Evolutionary conservation across 495 filamentous ascomycete species (phyloP).

Genomic region (Pseudoneurospora amorphoporcata): DNA sequence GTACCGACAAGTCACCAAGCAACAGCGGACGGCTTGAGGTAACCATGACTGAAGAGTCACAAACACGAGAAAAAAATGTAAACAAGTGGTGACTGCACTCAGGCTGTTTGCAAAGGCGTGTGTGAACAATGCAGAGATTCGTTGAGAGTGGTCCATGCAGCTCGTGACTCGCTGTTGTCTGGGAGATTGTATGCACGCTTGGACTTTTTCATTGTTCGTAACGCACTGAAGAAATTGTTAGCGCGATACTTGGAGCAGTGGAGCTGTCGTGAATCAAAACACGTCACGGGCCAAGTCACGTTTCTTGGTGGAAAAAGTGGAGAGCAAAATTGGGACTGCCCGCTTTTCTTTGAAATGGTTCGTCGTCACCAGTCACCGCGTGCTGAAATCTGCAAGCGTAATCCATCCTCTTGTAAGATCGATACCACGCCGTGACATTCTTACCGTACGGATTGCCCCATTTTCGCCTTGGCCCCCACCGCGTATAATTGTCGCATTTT

Average conservation of each 20-base stretch:
- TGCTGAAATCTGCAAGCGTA: not conserved
- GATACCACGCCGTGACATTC: not conserved
- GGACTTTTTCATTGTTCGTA: not conserved
- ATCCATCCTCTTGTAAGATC: not conserved
- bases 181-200: not conserved
- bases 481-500: not conserved
- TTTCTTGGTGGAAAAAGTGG: constrained; percentile 4
- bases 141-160: not conserved
- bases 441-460: not conserved
- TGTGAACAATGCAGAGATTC: not conserved
- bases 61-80: not conserved
- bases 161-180: not conserved
- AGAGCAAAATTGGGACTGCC: not conserved
- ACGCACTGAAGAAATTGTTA: not conserved
- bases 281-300: constrained; percentile 22
- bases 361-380: not conserved
- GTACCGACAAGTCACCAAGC: not conserved
- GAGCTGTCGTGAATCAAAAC: not conserved
- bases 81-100: not conserved
- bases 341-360: no score
- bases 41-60: not conserved
- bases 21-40: not conserved
- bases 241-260: not conserved
- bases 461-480: not conserved
- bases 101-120: not conserved